phyloP scores from a whole-genome alignment of 495 filamentous ascomycete species.

The Penicillium paxilli region DNA sequence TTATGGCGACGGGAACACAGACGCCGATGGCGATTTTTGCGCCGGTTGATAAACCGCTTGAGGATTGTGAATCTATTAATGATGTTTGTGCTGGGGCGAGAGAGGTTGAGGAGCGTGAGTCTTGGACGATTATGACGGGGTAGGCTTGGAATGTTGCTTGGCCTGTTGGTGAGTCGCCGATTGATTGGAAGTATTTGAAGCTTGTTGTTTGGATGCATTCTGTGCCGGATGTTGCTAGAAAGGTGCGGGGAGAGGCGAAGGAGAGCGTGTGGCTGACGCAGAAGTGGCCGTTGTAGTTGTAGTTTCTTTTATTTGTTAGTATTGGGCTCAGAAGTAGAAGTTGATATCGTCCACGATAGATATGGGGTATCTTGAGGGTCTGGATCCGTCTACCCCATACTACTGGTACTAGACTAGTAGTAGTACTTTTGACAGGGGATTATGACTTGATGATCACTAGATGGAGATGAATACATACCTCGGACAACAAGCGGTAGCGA shows the following conservation, averaged over 20 bases:
- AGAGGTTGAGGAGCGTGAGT: neutral
- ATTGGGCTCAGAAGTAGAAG: no score
- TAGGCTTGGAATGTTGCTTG: conserved; percentile 6
- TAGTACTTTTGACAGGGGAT: no score
- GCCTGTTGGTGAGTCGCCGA: neutral
- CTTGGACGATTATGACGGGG: conserved; percentile 13
- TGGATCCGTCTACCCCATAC: no score
- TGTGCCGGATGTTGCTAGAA: neutral
- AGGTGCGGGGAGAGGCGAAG: neutral
- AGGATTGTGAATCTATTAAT: neutral
- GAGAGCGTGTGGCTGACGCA: conserved; percentile 1
- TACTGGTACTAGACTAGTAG: neutral
- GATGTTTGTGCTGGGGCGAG: neutral
- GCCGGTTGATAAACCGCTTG: conserved; percentile 5
- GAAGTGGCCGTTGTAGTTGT: conserved; percentile 1
- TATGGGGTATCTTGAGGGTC: no score
- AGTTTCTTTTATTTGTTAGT: conserved; percentile 1
- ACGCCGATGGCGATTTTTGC: conserved; percentile 14
- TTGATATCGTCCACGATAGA: no score
- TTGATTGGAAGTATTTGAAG: conserved; percentile 1
- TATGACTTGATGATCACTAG: no score
- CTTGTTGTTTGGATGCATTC: conserved; percentile 6
- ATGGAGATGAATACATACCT: conserved; percentile 8
- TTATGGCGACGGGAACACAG: conserved; percentile 5
- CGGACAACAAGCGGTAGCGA: conserved; percentile 11